Conservation (phyloP, 1,284 basidiomycete species). For the Apiotrichum sp. region DNA sequence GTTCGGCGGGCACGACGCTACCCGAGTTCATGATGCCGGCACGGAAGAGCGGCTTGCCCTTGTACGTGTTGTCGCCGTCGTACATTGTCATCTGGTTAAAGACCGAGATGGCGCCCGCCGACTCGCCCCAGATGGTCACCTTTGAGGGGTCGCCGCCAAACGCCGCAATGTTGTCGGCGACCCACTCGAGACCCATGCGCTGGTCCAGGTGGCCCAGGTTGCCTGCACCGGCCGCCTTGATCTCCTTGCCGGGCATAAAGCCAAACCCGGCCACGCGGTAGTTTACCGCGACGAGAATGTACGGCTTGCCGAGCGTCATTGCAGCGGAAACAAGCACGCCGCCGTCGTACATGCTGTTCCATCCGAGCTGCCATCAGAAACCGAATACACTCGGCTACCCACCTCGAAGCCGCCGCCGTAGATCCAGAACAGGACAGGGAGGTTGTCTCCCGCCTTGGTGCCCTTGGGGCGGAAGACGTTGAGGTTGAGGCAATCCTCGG, state of each 20-base stretch:
- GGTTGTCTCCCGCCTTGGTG: slow-evolving; percentile 17
- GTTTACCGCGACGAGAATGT: slow-evolving; percentile 57
- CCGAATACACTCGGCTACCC: background rate
- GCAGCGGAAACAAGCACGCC: slow-evolving; percentile 5
- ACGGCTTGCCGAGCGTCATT: slow-evolving; percentile 38
- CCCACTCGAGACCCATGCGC: slow-evolving; percentile 38
- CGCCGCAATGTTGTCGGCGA: slow-evolving; percentile 33
- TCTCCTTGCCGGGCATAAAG: slow-evolving; percentile 50
- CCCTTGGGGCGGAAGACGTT: slow-evolving; percentile 21
- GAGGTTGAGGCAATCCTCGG: slow-evolving; percentile 26
- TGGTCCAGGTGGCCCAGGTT: slow-evolving; percentile 52
- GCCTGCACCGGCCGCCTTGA: slow-evolving; percentile 50
- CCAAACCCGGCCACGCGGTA: slow-evolving; percentile 50
- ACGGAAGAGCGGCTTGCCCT: slow-evolving; percentile 49
- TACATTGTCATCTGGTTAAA: slow-evolving; percentile 54
- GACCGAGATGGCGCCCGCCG: slow-evolving; percentile 49
- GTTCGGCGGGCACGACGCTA: slow-evolving; percentile 40
- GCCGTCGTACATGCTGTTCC: slow-evolving; percentile 18
- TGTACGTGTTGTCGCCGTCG: slow-evolving; percentile 42
- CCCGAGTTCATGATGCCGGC: slow-evolving; percentile 42
- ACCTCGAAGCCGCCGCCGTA: slow-evolving; percentile 30
- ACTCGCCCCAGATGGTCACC: slow-evolving; percentile 54
- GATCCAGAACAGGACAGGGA: slow-evolving; percentile 35
- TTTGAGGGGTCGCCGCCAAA: slow-evolving; percentile 42
- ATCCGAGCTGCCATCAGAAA: slow-evolving; percentile 3